Conservation (phyloP, 352 stramenopile genomes). For the Chrysophaeum taylorii region DNA sequence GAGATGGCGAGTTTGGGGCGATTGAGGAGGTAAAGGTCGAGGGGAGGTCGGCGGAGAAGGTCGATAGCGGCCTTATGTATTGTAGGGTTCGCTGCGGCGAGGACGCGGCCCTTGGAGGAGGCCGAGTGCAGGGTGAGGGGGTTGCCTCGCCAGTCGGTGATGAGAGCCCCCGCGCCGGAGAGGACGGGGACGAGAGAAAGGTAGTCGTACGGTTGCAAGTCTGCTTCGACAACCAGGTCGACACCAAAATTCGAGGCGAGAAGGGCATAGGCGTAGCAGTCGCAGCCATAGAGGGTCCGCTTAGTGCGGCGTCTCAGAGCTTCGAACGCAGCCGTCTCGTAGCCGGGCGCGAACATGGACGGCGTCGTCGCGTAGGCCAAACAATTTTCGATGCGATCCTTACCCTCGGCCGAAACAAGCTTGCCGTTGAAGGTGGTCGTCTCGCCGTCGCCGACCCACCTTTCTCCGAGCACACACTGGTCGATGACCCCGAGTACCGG, state of each 20-base stretch:
- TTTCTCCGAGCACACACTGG: conserved; percentile 40
- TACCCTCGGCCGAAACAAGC: neutral
- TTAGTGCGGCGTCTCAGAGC: conserved; percentile 26
- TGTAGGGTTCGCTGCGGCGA: conserved; percentile 33
- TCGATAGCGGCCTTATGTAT: conserved; percentile 29
- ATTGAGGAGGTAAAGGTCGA: too few species aligned
- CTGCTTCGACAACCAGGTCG: conserved; percentile 37
- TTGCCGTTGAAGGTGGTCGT: conserved; percentile 38
- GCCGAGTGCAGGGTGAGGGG: conserved; percentile 35
- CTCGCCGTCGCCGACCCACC: conserved; percentile 33
- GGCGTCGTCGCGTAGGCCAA: conserved; percentile 41
- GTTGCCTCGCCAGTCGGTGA: conserved; percentile 39
- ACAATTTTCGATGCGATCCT: conserved; percentile 22
- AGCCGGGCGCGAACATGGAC: conserved; percentile 36
- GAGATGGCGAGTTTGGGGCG: too few species aligned
- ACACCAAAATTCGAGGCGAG: conserved; percentile 40
- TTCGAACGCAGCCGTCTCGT: conserved; percentile 35
- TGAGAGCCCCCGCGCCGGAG: conserved; percentile 35
- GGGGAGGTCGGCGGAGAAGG: too few species aligned
- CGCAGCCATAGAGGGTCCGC: conserved; percentile 34
- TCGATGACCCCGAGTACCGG: conserved; percentile 45
- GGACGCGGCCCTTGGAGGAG: conserved; percentile 34
- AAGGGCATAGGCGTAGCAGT: conserved; percentile 45
- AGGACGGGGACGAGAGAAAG: conserved; percentile 37
- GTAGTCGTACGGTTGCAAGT: conserved; percentile 46